These are phyloP conservation scores for Astrephomene gubernaculifera DNA, from an alignment of 139 green algal species.

Conservation along the genomic window DNA sequence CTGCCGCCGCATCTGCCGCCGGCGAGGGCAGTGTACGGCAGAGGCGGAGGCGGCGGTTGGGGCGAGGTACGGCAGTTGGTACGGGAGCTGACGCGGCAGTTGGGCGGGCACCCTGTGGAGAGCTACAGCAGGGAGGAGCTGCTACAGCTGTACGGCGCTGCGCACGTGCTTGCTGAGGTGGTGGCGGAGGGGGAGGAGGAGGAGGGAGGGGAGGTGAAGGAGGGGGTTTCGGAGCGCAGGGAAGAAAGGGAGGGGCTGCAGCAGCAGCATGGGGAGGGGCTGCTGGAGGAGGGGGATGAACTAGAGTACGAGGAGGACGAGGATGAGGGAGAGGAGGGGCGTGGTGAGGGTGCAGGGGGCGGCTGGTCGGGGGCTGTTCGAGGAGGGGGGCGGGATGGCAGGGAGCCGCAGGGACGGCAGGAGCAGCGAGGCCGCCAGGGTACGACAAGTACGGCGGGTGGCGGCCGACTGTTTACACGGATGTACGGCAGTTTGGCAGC, in stretches of 20 bases:
- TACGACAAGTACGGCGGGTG: too few species aligned
- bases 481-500: too few species aligned
- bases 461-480: too few species aligned
- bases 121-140: constrained; percentile 5
- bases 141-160: constrained; percentile 21
- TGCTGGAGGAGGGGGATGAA: neutral
- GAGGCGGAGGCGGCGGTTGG: neutral
- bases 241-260: neutral
- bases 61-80: neutral
- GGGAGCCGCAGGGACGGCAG: too few species aligned
- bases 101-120: neutral
- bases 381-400: too few species aligned
- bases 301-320: neutral
- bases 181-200: neutral
- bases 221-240: too few species aligned
- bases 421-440: too few species aligned
- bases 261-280: neutral
- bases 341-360: too few species aligned
- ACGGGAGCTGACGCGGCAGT: neutral
- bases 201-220: neutral
- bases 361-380: too few species aligned
- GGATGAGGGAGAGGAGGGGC: neutral
- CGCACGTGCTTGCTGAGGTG: neutral
- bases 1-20: too few species aligned
- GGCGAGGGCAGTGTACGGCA: too few species aligned